Conservation (phyloP, 179 eudicot species). For the Spinacia oleracea region DNA sequence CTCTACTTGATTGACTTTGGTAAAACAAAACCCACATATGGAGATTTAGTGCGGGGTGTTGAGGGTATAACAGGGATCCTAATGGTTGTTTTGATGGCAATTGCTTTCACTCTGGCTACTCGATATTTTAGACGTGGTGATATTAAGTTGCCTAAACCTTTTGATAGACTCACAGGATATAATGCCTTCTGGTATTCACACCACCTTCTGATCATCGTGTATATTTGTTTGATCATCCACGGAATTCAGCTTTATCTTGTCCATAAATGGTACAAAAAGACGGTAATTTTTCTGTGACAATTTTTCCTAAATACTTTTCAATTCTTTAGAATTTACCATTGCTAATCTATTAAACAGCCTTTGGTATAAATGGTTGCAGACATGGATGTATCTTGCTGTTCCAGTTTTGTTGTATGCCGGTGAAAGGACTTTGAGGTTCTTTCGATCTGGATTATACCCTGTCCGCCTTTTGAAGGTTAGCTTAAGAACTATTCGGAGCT, state of each 20-base stretch:
- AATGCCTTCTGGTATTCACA: conserved; percentile 99
- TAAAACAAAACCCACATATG: conserved; percentile 52
- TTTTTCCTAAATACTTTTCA: neutral
- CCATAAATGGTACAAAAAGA: conserved; percentile 74
- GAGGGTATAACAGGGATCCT: conserved; percentile 91
- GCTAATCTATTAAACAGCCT: neutral
- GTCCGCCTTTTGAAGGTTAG: conserved; percentile 78
- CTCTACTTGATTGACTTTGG: conserved; percentile 61
- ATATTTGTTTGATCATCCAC: conserved; percentile 75
- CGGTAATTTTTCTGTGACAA: conserved; percentile 49
- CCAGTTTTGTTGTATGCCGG: conserved; percentile 95
- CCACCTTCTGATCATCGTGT: conserved; percentile 84
- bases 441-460: conserved; percentile 66
- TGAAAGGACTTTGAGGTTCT: conserved; percentile 83
- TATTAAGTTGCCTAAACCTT: conserved; percentile 81
- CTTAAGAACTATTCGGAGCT: conserved; percentile 3
- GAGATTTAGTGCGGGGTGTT: conserved; percentile 56
- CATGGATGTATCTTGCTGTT: conserved; percentile 97
- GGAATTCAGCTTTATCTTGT: conserved; percentile 76
- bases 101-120: conserved; percentile 89
- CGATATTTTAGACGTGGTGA: conserved; percentile 77
- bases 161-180: conserved; percentile 84
- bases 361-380: conserved; percentile 41
- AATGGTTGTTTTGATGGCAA: conserved; percentile 77
- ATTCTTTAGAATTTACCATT: neutral